Evolutionary conservation across 2,329 filamentous ascomycete species (phyloP), one percentile per base, ranked within the genome.

Genomic region (Monosporascus sp.): DNA sequence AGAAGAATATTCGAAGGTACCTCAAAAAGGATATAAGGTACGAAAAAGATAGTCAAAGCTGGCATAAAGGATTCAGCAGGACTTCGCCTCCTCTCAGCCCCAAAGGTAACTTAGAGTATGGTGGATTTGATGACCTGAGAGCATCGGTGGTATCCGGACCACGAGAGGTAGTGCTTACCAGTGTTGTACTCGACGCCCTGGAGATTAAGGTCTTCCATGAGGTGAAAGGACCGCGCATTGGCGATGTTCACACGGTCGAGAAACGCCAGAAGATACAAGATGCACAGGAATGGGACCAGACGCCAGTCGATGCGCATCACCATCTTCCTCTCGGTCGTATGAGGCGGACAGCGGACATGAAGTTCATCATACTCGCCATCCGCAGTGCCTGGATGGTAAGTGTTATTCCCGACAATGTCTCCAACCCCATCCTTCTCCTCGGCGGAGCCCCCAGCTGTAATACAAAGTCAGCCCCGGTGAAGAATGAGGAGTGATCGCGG

Each of bases 21-120:
- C 72, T 89, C 85, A 60, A 82, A 79, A 51, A 88, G 63, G 60
- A 89, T 76, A 66, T 92, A 93, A 1, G 89, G 88, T 1, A 92
- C 80, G 70, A 92, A 93, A 74, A 93, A 92, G 63, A 92, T 89
- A 52, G 86, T 87, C 55, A 92, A 75, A 1, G 85, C 65, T 67
- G 45, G 20, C 9, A 11, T 41, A 22, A 22, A 15, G 25, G 24
- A 47, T 14, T 58, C n/a, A 62, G 54, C 65, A 57, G 2, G 17
- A 24, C 18, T 43, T 20, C 18, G 14, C 5, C 39, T 22, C 8
- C 8, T 43, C 3, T 5, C 11, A 43, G 39, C 31, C 27, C 11
- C 31, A 35, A 11, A 35, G 31, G 2, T 5, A 35, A 35, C 31
- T 14, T 35, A 35, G 31, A 35, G 14, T 35, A 35, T 5, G 31